Base-by-base conservation (phyloP, 352 stramenopile species). In the Pythium volutum region DNA sequence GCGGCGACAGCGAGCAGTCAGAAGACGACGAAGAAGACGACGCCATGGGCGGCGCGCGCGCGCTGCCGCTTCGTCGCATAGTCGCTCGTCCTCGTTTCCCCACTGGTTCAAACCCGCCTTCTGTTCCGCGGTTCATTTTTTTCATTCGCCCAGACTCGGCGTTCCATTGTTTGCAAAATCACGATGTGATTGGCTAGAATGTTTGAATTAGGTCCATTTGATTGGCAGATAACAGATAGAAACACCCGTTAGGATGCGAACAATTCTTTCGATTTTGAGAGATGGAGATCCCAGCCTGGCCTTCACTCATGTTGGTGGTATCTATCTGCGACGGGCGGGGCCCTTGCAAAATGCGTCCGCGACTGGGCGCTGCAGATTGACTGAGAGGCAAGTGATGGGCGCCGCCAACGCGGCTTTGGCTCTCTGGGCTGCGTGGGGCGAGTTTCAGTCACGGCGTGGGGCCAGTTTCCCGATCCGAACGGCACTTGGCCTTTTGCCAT, bases 401-500 rank as follows among this genome's bases (percentile, higher is more conserved):
- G 50, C n/a, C 12, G 31, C 31, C 31, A 18, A 23, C 23, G 9
- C 45, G 23, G 34, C 23, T 45, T 43, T 62, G 43, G 46, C 62
- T 59, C 54, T 47, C 2, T 9, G 42, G 8, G 42, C 42, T 27
- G 42, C 27, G 29, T 62, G 39, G 25, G 53, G 61, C 61, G 48
- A 67, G 61, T 67, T 67, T 67, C 59, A 57, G 59, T 67, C 59
- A 67, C 41, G 55, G 41, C 5, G 3, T 53, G 48, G 20, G 57
- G 57, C 57, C 48, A 53, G 57, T 51, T 56, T 34, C 34, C 14
- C 20, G 49, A 56, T 56, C 52, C 39, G 20, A 33, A 29, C 27
- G 31, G 1, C 55, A 62, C 43, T 62, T 36, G 20, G 20, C 20
- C 29, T 36, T 62, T 54, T 16, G 12, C 29, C 29, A 47, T 62